Evolutionary conservation across 23 red algal species (phyloP).

Genomic region (Agarophyton chilense): DNA sequence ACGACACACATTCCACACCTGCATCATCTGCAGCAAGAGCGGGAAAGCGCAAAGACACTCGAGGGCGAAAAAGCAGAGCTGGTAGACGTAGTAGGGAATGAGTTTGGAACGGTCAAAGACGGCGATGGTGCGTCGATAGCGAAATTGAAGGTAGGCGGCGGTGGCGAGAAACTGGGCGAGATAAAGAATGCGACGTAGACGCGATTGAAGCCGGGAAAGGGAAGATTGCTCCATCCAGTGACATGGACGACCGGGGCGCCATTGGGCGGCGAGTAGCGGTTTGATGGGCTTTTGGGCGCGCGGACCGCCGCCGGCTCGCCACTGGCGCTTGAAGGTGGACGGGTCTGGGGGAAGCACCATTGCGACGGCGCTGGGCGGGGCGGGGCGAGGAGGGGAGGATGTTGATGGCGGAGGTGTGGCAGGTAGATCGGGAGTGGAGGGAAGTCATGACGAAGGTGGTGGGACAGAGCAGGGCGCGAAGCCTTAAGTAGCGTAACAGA

Average conservation of each 20-base stretch:
- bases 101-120: background rate
- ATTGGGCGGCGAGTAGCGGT: slow-evolving; percentile 28
- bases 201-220: background rate
- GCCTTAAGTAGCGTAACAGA: too few species aligned
- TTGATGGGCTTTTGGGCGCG: background rate
- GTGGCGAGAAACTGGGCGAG: slow-evolving; percentile 6
- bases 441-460: too few species aligned
- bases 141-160: slow-evolving; percentile 48
- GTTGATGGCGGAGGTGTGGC: too few species aligned
- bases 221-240: slow-evolving; percentile 47
- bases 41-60: slow-evolving; percentile 8
- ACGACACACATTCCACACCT: slow-evolving; percentile 9
- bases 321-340: background rate
- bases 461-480: too few species aligned
- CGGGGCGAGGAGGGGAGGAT: background rate
- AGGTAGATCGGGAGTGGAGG: too few species aligned
- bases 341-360: background rate
- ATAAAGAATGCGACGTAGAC: slow-evolving; percentile 19
- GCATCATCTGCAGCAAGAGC: background rate
- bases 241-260: slow-evolving; percentile 34
- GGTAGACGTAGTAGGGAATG: background rate
- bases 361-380: background rate
- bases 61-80: slow-evolving; percentile 31
- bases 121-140: slow-evolving; percentile 18
- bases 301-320: background rate